Evolutionary conservation across 441 rosid species (phyloP), one percentile per base, ranked within the genome.

Genomic region (Populus hybrid): DNA sequence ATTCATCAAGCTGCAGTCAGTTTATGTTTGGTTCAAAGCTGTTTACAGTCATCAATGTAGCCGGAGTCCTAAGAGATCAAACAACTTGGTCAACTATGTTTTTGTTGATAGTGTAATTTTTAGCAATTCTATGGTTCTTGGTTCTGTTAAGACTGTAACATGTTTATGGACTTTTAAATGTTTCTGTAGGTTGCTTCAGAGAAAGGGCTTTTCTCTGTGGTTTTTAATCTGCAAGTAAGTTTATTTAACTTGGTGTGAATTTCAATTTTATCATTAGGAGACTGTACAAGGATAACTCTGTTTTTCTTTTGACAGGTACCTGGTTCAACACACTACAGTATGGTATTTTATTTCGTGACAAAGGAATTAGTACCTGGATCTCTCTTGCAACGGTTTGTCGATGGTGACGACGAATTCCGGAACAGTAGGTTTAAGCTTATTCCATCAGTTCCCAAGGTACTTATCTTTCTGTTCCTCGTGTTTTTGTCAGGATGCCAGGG

Each of bases 371-470:
- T 86, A 50, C 86, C 91, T 12, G 97, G 99, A 54, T 95, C 99
- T 20, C 98, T 97, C 77, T 84, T 97, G 87, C 97, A 97, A 83
- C 92, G 97, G 14, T 95, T 97, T 87, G 95, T 97, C 74, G 97
- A 95, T 82, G 98, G 99, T 30, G 99, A 97, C 78, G 99, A 95
- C 80, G 99, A 97, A 82, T 97, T 97, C 82, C 93, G 97, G 67
- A 97, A 97, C 84, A 93, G 97, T 84, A 91, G 99, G 81, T 83
- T 95, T 77, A 97, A 97, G 90, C 98, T 95, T 82, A 92, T 97
- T 81, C 98, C 99, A 63, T 83, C 92, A 23, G 99, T 97, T 86
- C 97, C 99, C 57, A 93, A 95, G 97, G 99, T 95, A 82, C 79
- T 23, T 81, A 10, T 75, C 69, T 34, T 78, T 78, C 24, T 71